Conservation (phyloP, 306 rosid genomes). For the Vigna reflexopilosa region DNA sequence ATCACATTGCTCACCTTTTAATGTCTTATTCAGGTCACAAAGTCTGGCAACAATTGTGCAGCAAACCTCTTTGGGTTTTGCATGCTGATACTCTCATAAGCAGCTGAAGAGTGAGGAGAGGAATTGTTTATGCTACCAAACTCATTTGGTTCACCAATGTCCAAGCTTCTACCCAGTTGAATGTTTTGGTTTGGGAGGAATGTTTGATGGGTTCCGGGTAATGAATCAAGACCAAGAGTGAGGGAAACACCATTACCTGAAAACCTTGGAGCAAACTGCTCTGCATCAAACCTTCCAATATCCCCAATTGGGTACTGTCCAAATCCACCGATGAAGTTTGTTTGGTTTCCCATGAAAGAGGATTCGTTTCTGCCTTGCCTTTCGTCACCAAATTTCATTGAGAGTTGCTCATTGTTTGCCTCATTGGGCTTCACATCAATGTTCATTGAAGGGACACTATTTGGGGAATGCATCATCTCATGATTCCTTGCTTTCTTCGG, state of each 20-base stretch:
- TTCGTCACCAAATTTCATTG: constrained; percentile 76
- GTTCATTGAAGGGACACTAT: constrained; percentile 53
- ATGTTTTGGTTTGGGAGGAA: constrained; percentile 84
- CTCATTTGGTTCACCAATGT: constrained; percentile 72
- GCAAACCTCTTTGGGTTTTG: constrained; percentile 95
- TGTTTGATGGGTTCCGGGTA: constrained; percentile 72
- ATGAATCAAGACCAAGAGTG: constrained; percentile 91
- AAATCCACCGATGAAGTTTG: constrained; percentile 85
- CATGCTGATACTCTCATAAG: constrained; percentile 80
- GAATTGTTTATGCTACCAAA: constrained; percentile 75
- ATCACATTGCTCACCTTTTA: constrained; percentile 43
- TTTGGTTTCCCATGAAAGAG: constrained; percentile 78
- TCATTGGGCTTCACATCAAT: constrained; percentile 65
- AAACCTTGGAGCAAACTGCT: constrained; percentile 80
- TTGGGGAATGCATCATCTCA: constrained; percentile 61
- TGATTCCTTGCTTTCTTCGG: constrained; percentile 82
- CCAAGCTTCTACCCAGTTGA: constrained; percentile 80
- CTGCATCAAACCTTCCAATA: constrained; percentile 83
- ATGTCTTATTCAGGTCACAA: constrained; percentile 64
- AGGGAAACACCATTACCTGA: constrained; percentile 91
- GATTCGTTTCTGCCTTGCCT: constrained; percentile 85
- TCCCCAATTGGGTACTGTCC: constrained; percentile 95
- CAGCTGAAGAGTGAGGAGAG: constrained; percentile 79
- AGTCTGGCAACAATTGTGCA: constrained; percentile 93
- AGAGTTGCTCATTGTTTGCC: constrained; percentile 51